Evolutionary conservation across 164 flowering plant genomes (phyloP), one percentile per base, ranked within the genome.

Genomic region (Buxus sempervirens): DNA sequence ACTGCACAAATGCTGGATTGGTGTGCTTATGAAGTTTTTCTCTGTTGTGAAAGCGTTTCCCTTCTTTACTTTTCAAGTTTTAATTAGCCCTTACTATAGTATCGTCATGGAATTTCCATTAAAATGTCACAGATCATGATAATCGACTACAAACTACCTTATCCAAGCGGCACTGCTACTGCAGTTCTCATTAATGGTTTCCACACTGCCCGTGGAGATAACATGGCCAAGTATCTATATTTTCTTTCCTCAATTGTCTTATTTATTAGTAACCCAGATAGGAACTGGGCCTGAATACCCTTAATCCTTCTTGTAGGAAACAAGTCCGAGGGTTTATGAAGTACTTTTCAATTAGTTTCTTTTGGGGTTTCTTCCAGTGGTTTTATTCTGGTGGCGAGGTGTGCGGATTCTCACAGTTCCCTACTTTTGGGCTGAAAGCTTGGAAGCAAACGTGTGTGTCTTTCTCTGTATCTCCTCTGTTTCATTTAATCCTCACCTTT

Each of bases 161-260:
- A 78, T 68, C 98, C 97, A 67, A 89, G 85, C 63, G 97, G 98
- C 48, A 77, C 85, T 72, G 97, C 97, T 25, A 89, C 95, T 56
- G 97, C 91, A 27, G 84, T 93, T 78, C 89, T 93, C 75, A 93
- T 93, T 64, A 88, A 93, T 76, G 98, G 97, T 48, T 91, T 94
- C 76, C 98, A 94, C 58, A 78, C 70, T 41, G 56, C 75, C 54
- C 72, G 70, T 36, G 91, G 85, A 27, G 95, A 91, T 54, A 76
- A 87, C 49, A 71, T 72, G 72, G 91, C 97, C 53, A 90, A 75
- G 98, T 93, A 82, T 18, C 22, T 4, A 14, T 63, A 32, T 38
- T 32, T 32, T 3, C 38, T 32, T 7, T 72, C 49, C 66, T 15
- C 22, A 2, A 7, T 20, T 26, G 3, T 53, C 25, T 25, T 24